Evolutionary conservation across 164 flowering plant genomes (phyloP), one percentile per base, ranked within the genome.

Genomic region (Kalanchoe fedtschenkoi): DNA sequence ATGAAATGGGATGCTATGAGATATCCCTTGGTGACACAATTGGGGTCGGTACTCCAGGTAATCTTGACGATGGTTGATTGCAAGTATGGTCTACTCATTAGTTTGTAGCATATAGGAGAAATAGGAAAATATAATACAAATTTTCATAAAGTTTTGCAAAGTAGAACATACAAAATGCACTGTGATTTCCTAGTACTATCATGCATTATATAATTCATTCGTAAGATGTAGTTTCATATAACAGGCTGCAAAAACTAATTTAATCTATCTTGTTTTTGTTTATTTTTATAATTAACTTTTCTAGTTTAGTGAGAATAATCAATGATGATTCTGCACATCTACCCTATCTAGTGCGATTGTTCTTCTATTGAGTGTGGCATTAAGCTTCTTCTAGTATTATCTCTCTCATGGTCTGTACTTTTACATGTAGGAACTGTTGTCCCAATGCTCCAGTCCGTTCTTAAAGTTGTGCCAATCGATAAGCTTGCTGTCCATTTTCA

Each of bases 21-120:
- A 88, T 90, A 65, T 90, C 97, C 57, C 95, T 88, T 54, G 97
- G 93, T 60, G 99, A 95, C 71, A 95, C 97, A 35, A 87, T 87
- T 69, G 96, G 99, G 28, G 95, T 95, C 68, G 99, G 93, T 24
- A 95, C 95, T 42, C 99, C 97, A 64, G 97, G 97, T 90, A 88
- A 72, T 51, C 69, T 66, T 29, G 24, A 60, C 38, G 30, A 56
- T 29, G 3, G n/a, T 4, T 17, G 1, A 26, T 51, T 51, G 15
- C 32, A 15, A 51, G 13, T 2, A 51, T 51, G 32, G 17, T 22
- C 0, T 26, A 13, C 32, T 51, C 32, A 28, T 29, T 51, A 51
- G 32, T 51, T 51, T 51, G 56, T 51, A 51, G 32, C 56, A 10
- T 17, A 14, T 26, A 51, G 3, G 17, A 51, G 16, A 14, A 26